Percentiles rank a stretch among this genome's conserved stretches.
Evolutionary conservation across 2,329 filamentous ascomycete species (phyloP).

Genomic region (Thermothelomyces thermophilus): DNA sequence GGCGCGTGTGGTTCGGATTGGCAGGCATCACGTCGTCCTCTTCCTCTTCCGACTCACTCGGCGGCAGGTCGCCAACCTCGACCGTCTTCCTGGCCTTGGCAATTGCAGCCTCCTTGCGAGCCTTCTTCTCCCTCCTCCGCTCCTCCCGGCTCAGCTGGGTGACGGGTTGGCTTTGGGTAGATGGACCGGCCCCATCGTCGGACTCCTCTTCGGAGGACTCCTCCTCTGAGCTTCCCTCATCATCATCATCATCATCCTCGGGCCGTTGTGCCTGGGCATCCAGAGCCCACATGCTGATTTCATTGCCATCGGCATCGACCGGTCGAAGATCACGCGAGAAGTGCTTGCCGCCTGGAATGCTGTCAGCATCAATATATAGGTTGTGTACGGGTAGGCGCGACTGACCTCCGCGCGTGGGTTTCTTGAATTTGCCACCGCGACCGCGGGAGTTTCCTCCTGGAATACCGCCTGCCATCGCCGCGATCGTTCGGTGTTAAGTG

Average conservation of each 20-base stretch:
- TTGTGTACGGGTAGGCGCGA: slow-evolving; percentile 8
- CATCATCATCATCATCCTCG: slow-evolving; percentile 32
- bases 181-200: slow-evolving; percentile 43
- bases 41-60: slow-evolving; percentile 56
- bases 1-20: slow-evolving; percentile 87
- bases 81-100: slow-evolving; percentile 67
- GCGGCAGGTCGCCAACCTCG: slow-evolving; percentile 79
- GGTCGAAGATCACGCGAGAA: slow-evolving; percentile 90
- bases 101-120: slow-evolving; percentile 83
- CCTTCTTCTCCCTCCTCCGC: slow-evolving; percentile 80
- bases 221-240: slow-evolving; percentile 42
- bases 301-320: slow-evolving; percentile 81
- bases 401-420: slow-evolving; percentile 84
- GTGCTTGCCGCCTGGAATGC: slow-evolving; percentile 72
- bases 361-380: neutral
- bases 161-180: slow-evolving; percentile 26
- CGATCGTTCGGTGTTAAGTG: slow-evolving; percentile 22
- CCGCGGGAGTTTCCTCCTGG: slow-evolving; percentile 56
- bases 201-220: slow-evolving; percentile 36
- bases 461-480: slow-evolving; percentile 40
- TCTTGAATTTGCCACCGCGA: slow-evolving; percentile 89
- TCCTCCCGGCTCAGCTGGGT: slow-evolving; percentile 69
- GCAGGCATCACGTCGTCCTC: slow-evolving; percentile 64
- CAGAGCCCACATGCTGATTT: slow-evolving; percentile 80
- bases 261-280: slow-evolving; percentile 35